Percentiles rank a stretch among this genome's conserved stretches.
These are phyloP conservation scores for Selaginella tamariscina DNA, from an alignment of 75 land plant species.

Conservation along the genomic window DNA sequence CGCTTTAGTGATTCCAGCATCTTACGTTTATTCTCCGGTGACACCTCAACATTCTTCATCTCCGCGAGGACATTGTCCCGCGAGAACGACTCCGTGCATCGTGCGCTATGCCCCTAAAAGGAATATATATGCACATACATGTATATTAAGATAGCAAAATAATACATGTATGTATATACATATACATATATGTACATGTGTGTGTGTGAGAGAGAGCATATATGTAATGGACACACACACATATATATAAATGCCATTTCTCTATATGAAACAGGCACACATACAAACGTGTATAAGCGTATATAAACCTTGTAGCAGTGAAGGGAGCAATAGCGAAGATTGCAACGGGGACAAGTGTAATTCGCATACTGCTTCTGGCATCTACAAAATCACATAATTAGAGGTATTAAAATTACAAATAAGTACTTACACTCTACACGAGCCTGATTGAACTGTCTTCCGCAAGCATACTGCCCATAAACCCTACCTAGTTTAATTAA, in stretches of 20 bases:
- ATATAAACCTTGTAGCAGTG: conserved; percentile 68
- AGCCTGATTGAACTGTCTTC: too few relatives aligned
- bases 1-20: conserved; percentile 58
- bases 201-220: neutral
- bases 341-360: too few relatives aligned
- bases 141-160: neutral
- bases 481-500: too few relatives aligned
- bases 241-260: too few relatives aligned
- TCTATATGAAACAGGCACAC: too few relatives aligned
- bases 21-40: conserved; percentile 38
- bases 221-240: too few relatives aligned
- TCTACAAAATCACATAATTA: too few relatives aligned
- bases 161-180: neutral
- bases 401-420: too few relatives aligned
- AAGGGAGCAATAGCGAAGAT: conserved; percentile 80
- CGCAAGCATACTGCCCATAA: too few relatives aligned
- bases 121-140: conserved; percentile 7
- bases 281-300: too few relatives aligned
- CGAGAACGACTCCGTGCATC: conserved; percentile 85
- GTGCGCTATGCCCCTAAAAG: conserved; percentile 54
- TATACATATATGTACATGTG: neutral
- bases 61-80: conserved; percentile 73
- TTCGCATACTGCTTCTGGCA: too few relatives aligned
- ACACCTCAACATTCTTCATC: conserved; percentile 31
- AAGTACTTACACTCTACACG: too few relatives aligned